Base-by-base conservation (phyloP, 2,329 filamentous ascomycete genomes). In the Nectriaceae sp. region DNA sequence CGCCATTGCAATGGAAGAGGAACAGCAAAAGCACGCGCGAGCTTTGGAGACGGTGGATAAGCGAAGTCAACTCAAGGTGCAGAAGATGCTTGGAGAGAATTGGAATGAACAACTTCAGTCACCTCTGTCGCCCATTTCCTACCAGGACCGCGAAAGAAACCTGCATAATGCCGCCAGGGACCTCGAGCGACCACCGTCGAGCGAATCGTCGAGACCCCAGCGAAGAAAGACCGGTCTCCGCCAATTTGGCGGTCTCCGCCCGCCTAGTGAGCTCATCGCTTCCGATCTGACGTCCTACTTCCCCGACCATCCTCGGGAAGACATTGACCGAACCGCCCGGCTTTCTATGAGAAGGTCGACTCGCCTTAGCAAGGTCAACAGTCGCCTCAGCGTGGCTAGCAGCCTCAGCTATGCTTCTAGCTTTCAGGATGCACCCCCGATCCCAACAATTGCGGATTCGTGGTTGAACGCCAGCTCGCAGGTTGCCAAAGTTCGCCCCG, bases 251-350 rank as follows among this genome's bases (percentile, higher is more conserved):
- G 93, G 93, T 26, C 85, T 94, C 55, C 82, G 94, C 60, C 94
- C 94, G 16, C 94, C 94, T 2, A 97, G 93, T 73, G 94, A 99
- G 74, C 82, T 99, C 66, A 99, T 99, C 65, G 93, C 93, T 21
- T 96, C 94, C 19, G 94, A 99, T 66, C 76, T 99, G 50, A 94
- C 90, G 2, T 96, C 92, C 0, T 99, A 97, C 75, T 99, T 99
- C 78, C 94, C 94, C 0, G 91, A 96, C 63, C 93, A 97, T 62
- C 85, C 92, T 42, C 86, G 90, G 47, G 92, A 96, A 66, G 90
- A 96, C 60, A 97, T 99, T 65, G 94, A 97, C 69, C 88, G 91
- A 60, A 97, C 94, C 1, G 92, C 96, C 54, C 88, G 94, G 41
- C 83, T 97, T 70, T 97, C 93, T 1, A 88, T 97, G 69, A 84